A percentile compares a stretch with the other conserved stretches of the same genome.
These are phyloP conservation scores for Alectoria sarmentosa DNA, from an alignment of 495 filamentous ascomycete species.

Conservation along the genomic window DNA sequence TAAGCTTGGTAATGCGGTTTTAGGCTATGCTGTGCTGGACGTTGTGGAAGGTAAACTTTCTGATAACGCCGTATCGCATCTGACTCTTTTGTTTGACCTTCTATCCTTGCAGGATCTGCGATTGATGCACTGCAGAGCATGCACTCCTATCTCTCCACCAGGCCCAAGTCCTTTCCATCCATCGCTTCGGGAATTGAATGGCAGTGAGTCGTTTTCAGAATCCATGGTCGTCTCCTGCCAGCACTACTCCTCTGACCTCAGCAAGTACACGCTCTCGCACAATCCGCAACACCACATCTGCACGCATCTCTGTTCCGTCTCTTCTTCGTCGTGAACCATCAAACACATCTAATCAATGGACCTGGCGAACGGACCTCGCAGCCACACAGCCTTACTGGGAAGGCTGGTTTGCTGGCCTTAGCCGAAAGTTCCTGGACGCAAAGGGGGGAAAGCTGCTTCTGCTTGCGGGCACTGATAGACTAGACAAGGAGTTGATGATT, in stretches of 20 bases:
- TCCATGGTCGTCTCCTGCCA: slow-evolving; percentile 9
- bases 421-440: slow-evolving; percentile 76
- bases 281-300: slow-evolving; percentile 72
- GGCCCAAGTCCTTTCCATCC: slow-evolving; percentile 71
- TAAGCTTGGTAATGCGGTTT: slow-evolving; percentile 54
- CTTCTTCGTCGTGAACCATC: slow-evolving; percentile 51
- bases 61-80: background rate
- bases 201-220: slow-evolving; percentile 54
- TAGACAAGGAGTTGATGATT: slow-evolving; percentile 94
- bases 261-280: slow-evolving; percentile 71
- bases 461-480: slow-evolving; percentile 85
- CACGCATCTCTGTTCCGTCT: slow-evolving; percentile 79
- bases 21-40: slow-evolving; percentile 89
- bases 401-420: slow-evolving; percentile 85
- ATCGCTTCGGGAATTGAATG: slow-evolving; percentile 80
- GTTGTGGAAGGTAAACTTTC: slow-evolving; percentile 70
- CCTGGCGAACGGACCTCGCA: slow-evolving; percentile 80
- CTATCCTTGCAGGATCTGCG: slow-evolving; percentile 43
- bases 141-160: slow-evolving; percentile 79
- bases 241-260: slow-evolving; percentile 6
- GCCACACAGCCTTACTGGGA: slow-evolving; percentile 90
- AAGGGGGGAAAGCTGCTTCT: slow-evolving; percentile 84
- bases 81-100: background rate
- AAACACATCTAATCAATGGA: slow-evolving; percentile 49
- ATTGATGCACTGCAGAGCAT: slow-evolving; percentile 95